Evolutionary conservation across 345 rosid genomes (phyloP).

Genomic region (Acer campestre): DNA sequence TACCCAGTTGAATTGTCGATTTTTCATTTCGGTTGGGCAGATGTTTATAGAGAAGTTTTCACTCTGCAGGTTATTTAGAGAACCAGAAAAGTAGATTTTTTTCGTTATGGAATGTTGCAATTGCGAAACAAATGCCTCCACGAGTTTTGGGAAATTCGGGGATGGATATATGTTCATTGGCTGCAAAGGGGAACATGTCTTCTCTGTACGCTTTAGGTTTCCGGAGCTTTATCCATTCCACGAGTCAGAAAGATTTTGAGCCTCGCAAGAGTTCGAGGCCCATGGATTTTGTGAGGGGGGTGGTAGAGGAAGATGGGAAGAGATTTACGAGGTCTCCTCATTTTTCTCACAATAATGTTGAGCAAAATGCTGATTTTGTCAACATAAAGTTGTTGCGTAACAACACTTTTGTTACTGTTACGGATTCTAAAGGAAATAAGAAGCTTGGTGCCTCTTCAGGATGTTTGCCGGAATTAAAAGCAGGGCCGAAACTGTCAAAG

Average conservation of each 20-base stretch:
- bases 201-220: constrained; percentile 33
- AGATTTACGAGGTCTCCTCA: constrained; percentile 19
- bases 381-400: constrained; percentile 70
- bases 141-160: constrained; percentile 25
- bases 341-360: constrained; percentile 31
- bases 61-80: constrained; percentile 28
- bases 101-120: constrained; percentile 17
- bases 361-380: constrained; percentile 63
- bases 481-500: constrained; percentile 58
- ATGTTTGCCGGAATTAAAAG: constrained; percentile 52
- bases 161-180: constrained; percentile 9
- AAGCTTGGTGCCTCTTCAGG: constrained; percentile 66
- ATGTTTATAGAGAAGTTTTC: background rate
- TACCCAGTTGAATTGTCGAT: background rate
- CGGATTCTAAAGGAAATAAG: constrained; percentile 78
- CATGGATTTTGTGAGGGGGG: constrained; percentile 55
- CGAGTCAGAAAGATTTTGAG: constrained; percentile 32
- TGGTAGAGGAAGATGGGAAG: constrained; percentile 44
- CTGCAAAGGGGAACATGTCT: constrained; percentile 20
- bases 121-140: background rate
- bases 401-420: constrained; percentile 77
- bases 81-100: constrained; percentile 19
- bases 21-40: background rate
- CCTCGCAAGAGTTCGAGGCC: constrained; percentile 25
- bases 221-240: constrained; percentile 34